These are phyloP conservation scores for Gaultheria prostrata DNA, from an alignment of 148 eudicot genomes.

Conservation along the genomic window DNA sequence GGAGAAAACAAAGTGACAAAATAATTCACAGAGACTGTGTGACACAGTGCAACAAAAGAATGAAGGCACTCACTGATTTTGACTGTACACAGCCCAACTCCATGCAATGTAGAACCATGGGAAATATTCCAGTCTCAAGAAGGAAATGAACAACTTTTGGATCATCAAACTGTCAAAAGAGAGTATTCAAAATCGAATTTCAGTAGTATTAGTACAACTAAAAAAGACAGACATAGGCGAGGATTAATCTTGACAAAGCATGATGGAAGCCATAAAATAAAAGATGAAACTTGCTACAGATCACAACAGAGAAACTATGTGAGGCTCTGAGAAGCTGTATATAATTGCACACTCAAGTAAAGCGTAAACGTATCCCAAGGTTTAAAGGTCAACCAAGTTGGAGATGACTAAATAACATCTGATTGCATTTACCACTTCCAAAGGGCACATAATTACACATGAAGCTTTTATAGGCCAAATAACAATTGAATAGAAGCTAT, in stretches of 20 bases:
- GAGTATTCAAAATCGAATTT: neutral
- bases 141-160: conserved; percentile 23
- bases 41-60: too few relatives aligned
- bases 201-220: neutral
- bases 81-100: conserved; percentile 19
- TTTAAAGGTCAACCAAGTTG: neutral
- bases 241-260: neutral
- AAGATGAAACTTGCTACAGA: neutral
- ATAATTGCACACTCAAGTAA: too few relatives aligned
- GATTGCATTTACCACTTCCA: neutral
- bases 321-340: neutral
- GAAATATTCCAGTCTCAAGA: conserved; percentile 23
- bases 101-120: conserved; percentile 19
- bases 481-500: neutral
- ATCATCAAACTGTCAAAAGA: conserved; percentile 16
- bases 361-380: neutral
- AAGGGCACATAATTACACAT: neutral
- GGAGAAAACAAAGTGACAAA: too few relatives aligned
- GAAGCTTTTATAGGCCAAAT: too few relatives aligned
- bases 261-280: neutral
- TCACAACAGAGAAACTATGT: neutral
- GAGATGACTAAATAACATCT: neutral
- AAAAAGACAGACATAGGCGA: neutral
- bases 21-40: too few relatives aligned
- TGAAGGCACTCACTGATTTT: conserved; percentile 18